These are phyloP conservation scores for Pleurotus tuoliensis DNA, from an alignment of 768 basidiomycete genomes.

Conservation along the genomic window DNA sequence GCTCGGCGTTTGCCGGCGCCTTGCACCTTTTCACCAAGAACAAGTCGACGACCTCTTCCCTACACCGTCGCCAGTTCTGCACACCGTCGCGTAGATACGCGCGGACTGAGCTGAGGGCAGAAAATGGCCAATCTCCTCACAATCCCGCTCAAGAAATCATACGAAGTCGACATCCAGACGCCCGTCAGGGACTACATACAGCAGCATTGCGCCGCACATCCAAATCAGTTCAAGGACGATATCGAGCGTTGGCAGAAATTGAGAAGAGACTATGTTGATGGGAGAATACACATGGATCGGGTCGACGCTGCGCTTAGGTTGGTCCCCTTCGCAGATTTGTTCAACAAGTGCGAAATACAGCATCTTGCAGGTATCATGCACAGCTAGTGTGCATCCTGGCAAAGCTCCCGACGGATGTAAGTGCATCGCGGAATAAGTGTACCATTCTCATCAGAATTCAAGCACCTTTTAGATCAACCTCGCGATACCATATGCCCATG, in stretches of 20 bases:
- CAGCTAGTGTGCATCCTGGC: conserved; percentile 80
- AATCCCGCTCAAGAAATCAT: conserved; percentile 73
- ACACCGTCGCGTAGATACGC: too few relatives aligned
- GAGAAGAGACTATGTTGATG: conserved; percentile 51
- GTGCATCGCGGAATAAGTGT: conserved; percentile 9
- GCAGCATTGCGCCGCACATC: conserved; percentile 67
- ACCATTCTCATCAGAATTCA: background rate
- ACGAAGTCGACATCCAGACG: conserved; percentile 47
- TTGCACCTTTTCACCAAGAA: too few relatives aligned
- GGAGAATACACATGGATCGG: conserved; percentile 51
- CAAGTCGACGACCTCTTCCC: too few relatives aligned
- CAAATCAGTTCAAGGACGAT: conserved; percentile 81
- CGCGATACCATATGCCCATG: conserved; percentile 69
- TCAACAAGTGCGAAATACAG: conserved; percentile 8
- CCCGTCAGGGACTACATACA: conserved; percentile 64
- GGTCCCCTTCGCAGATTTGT: conserved; percentile 19
- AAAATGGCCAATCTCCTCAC: conserved; percentile 75
- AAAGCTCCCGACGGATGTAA: conserved; percentile 80
- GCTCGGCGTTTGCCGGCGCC: too few relatives aligned
- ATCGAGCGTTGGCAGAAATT: conserved; percentile 67
- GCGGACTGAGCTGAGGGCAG: background rate
- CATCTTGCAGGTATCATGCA: conserved; percentile 73
- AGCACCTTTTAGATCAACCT: conserved; percentile 53
- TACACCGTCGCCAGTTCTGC: too few relatives aligned
- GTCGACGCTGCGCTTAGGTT: conserved; percentile 55